These are phyloP conservation scores for Cercospora janseana DNA, from an alignment of 2,329 filamentous ascomycete species.

Conservation along the genomic window DNA sequence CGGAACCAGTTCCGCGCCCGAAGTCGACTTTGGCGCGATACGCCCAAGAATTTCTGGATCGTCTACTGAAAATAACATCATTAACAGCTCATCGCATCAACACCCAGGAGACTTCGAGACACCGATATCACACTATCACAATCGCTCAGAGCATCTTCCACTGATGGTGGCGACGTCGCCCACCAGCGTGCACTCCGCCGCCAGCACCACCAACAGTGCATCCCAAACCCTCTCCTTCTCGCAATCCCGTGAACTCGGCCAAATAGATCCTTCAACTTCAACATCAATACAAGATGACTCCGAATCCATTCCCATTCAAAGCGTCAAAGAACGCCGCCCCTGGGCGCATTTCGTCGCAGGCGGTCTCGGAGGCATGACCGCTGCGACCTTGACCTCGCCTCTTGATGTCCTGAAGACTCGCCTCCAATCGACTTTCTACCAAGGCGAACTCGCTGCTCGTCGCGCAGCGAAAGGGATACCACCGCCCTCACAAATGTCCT, in stretches of 20 bases:
- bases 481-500: conserved; percentile 59
- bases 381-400: conserved; percentile 87
- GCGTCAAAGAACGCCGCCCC: conserved; percentile 58
- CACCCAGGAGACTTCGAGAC: not conserved
- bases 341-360: conserved; percentile 92
- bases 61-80: not conserved
- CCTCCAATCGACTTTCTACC: conserved; percentile 92
- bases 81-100: not conserved
- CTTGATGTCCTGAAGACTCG: conserved; percentile 93
- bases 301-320: not conserved
- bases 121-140: too few species aligned
- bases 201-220: too few species aligned
- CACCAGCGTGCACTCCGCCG: conserved; percentile 6
- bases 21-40: too few species aligned
- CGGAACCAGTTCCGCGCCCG: conserved; percentile 1
- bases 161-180: conserved; percentile 18
- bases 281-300: conserved; percentile 12
- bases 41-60: conserved; percentile 5
- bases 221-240: too few species aligned
- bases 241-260: conserved; percentile 30
- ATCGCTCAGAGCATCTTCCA: not conserved
- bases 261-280: conserved; percentile 26
- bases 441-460: conserved; percentile 70
- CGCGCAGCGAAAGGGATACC: conserved; percentile 58
- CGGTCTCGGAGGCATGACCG: conserved; percentile 85